Conservation (phyloP, 495 filamentous ascomycete genomes). For the Aspergillus incahuasiensis region DNA sequence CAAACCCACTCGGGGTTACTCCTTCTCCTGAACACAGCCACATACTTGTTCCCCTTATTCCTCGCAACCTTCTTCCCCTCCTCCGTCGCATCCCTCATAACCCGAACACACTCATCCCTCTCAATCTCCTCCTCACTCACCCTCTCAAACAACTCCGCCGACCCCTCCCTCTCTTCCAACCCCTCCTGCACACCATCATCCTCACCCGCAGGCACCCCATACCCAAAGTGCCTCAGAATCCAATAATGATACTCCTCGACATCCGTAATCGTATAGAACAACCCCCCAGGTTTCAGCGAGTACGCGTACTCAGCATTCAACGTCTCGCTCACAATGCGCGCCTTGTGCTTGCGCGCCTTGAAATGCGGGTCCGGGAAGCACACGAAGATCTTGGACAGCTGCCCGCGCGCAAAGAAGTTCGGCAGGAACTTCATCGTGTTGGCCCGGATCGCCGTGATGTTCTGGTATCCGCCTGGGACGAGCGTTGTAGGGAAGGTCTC, state of each 20-base stretch:
- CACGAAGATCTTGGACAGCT: conserved; percentile 87
- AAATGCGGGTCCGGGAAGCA: conserved; percentile 99
- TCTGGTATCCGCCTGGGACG: conserved; percentile 60
- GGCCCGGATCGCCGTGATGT: conserved; percentile 77
- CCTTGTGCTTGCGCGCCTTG: conserved; percentile 95
- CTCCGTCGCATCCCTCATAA: conserved; percentile 87
- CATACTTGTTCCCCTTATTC: conserved; percentile 82
- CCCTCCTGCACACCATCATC: conserved; percentile 17
- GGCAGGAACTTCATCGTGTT: conserved; percentile 99
- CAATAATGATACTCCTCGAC: conserved; percentile 90
- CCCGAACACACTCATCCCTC: conserved; percentile 66
- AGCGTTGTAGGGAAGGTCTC: conserved; percentile 13
- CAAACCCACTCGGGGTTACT: conserved; percentile 70
- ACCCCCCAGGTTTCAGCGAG: conserved; percentile 72
- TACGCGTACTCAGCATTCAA: conserved; percentile 93
- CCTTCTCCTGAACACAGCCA: conserved; percentile 76
- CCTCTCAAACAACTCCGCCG: conserved; percentile 52
- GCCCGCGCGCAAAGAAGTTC: conserved; percentile 76
- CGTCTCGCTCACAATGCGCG: conserved; percentile 82
- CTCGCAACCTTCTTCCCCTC: conserved; percentile 96
- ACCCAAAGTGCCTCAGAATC: conserved; percentile 81
- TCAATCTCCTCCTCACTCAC: conserved; percentile 61
- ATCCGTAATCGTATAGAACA: conserved; percentile 94
- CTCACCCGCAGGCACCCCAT: conserved; percentile 21
- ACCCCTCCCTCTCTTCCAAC: conserved; percentile 25